Percentiles rank a stretch among this genome's conserved stretches.
Conservation (phyloP, 805 yeast genomes). For the Wickerhamiella kazuoi region DNA sequence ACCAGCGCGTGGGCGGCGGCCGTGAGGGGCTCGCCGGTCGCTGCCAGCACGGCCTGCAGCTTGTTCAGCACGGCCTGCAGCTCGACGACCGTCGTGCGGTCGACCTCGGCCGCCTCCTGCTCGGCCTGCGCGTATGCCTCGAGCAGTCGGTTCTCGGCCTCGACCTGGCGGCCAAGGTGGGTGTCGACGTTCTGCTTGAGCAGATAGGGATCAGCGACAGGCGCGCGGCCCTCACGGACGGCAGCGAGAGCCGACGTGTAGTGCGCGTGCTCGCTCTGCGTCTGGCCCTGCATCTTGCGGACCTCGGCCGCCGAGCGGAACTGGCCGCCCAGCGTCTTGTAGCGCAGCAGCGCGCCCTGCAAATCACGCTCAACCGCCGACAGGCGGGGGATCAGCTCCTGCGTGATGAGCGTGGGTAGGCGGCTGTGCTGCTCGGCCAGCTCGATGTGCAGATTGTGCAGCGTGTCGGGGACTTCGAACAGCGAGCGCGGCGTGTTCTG, state of each 20-base stretch:
- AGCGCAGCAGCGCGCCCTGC: constrained; percentile 40
- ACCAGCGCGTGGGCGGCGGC: constrained; percentile 49
- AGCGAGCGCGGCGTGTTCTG: neutral
- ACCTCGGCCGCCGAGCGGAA: constrained; percentile 65
- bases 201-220: constrained; percentile 52
- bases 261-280: constrained; percentile 27
- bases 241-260: constrained; percentile 10
- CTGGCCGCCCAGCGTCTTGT: constrained; percentile 32
- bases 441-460: constrained; percentile 38
- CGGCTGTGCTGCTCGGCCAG: constrained; percentile 54
- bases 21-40: constrained; percentile 16
- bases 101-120: constrained; percentile 74
- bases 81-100: constrained; percentile 70
- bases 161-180: constrained; percentile 58
- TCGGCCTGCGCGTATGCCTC: constrained; percentile 81
- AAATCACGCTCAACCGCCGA: constrained; percentile 60
- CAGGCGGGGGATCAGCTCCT: constrained; percentile 44
- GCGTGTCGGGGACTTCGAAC: constrained; percentile 21
- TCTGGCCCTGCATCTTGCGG: constrained; percentile 36
- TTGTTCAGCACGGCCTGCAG: constrained; percentile 64
- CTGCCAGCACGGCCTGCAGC: constrained; percentile 50
- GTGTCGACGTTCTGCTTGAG: constrained; percentile 54
- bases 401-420: constrained; percentile 42
- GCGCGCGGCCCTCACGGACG: constrained; percentile 8
- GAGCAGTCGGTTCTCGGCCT: constrained; percentile 70